Evolutionary conservation across 768 basidiomycete species (phyloP).

Genomic region (Thelephora aurantiotincta): DNA sequence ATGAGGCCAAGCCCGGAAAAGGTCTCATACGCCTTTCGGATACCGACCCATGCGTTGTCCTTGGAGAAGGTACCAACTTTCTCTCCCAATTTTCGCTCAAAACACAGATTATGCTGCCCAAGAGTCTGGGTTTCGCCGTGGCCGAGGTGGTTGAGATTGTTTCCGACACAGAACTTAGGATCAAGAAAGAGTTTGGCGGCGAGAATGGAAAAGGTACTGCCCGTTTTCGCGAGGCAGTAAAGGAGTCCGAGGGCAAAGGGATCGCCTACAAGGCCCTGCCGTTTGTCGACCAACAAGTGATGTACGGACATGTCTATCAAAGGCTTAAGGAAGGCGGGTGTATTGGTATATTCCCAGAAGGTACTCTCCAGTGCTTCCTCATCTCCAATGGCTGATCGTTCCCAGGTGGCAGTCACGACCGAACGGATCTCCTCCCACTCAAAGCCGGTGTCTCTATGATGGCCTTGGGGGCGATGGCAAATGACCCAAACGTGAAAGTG

Average conservation of each 20-base stretch:
- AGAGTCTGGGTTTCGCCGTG: conserved; percentile 55
- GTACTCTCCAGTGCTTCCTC: conserved; percentile 22
- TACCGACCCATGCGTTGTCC: conserved; percentile 67
- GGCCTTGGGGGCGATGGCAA: conserved; percentile 96
- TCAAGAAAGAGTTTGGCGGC: conserved; percentile 81
- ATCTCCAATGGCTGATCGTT: background rate
- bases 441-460: conserved; percentile 97
- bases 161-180: conserved; percentile 70
- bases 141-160: conserved; percentile 83
- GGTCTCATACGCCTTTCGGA: conserved; percentile 61
- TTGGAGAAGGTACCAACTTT: conserved; percentile 77
- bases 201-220: conserved; percentile 64
- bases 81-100: conserved; percentile 53
- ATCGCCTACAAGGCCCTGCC: conserved; percentile 75
- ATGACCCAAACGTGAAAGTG: conserved; percentile 72
- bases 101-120: conserved; percentile 82
- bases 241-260: conserved; percentile 48
- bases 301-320: conserved; percentile 90
- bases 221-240: conserved; percentile 51
- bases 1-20: conserved; percentile 61
- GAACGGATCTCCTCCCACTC: conserved; percentile 88
- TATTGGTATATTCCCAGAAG: conserved; percentile 98
- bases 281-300: conserved; percentile 84
- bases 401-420: conserved; percentile 92
- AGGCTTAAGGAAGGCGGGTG: conserved; percentile 73